Base-by-base conservation (phyloP, 2,329 filamentous ascomycete genomes). In the Mycosphaerella sp. region DNA sequence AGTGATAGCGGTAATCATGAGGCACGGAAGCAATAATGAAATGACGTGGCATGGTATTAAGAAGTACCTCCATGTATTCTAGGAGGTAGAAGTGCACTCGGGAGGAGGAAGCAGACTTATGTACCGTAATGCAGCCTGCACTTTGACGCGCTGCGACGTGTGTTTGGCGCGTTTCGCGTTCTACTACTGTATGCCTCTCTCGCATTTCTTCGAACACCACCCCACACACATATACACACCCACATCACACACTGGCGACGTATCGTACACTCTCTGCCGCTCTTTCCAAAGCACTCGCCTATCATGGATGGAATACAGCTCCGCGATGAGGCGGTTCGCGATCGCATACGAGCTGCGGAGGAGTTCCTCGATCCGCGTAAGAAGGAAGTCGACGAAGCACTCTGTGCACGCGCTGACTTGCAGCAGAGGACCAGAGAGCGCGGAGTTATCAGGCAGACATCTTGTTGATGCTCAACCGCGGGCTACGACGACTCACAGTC, bases 291-390 rank as follows among this genome's bases (percentile, higher is more conserved):
- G 6, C 26, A 29, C 26, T 29, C 34, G 34, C 34, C 38, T 51
- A 54, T 29, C 55, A 90, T 93, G 87, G 86, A 90, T 64, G 80
- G 78, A 57, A 76, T 82, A 63, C 83, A 86, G 75, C 81, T 95
- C 66, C 83, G 86, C 72, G 91, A 96, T 78, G 88, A 93, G 73
- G 89, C 86, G 62, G 84, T 86, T 65, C 81, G 83, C 64, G 85
- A 95, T 75, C 88, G 90, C 66, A 83, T 95, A 70, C 86, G 89
- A 65, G 83, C 86, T 60, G 90, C 89, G n/a, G 81, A 86, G 65
- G 91, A 96, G 71, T 96, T 97, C 68, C 82, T 97, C 42, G 92
- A 96, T 76, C 92, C 92, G 57, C 85, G 90, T 95, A 80, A 67
- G 85, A 72, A 45, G 34, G 21, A n/a, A 31, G 45, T 36, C 43